These are phyloP conservation scores for Clavulina sp. DNA, from an alignment of 768 basidiomycete species.

Conservation along the genomic window DNA sequence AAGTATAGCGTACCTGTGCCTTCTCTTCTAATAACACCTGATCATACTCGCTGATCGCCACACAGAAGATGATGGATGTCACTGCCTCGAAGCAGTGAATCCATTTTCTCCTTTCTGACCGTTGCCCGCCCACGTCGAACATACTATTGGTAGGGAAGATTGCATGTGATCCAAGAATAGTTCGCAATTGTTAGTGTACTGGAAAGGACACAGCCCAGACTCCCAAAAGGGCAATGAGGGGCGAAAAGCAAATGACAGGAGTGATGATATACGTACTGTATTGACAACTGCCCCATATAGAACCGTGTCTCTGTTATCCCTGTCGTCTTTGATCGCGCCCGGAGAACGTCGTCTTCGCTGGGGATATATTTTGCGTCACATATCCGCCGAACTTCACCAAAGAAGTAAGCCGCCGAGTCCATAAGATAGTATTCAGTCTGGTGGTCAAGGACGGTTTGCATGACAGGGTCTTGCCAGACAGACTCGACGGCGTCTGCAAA, in stretches of 20 bases:
- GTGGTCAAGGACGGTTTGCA: slow-evolving; percentile 26
- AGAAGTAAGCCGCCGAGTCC: slow-evolving; percentile 32
- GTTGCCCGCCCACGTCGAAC: slow-evolving; percentile 34
- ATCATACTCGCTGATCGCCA: slow-evolving; percentile 31
- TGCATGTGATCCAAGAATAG: background rate
- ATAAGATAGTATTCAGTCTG: slow-evolving; percentile 29
- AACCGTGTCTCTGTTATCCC: slow-evolving; percentile 32
- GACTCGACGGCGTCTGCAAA: slow-evolving; percentile 25
- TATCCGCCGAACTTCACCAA: slow-evolving; percentile 25
- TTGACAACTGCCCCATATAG: slow-evolving; percentile 28
- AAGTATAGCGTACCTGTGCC: slow-evolving; percentile 19
- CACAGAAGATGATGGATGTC: slow-evolving; percentile 33
- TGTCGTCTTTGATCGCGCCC: slow-evolving; percentile 30
- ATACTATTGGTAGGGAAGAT: slow-evolving; percentile 16
- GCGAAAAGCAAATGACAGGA: background rate
- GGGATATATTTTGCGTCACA: slow-evolving; percentile 26
- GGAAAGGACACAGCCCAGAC: background rate
- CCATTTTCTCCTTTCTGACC: slow-evolving; percentile 29
- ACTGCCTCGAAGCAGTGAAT: slow-evolving; percentile 30
- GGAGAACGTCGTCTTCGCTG: slow-evolving; percentile 27
- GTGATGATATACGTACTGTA: slow-evolving; percentile 19
- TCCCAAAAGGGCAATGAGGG: too few relatives aligned
- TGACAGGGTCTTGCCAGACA: slow-evolving; percentile 30
- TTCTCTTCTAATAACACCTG: slow-evolving; percentile 31
- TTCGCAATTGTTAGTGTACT: background rate